A percentile compares a stretch with the other conserved stretches of the same genome.
Evolutionary conservation across 345 rosid genomes (phyloP).

Genomic region (Cardamine chenopodiifolia): DNA sequence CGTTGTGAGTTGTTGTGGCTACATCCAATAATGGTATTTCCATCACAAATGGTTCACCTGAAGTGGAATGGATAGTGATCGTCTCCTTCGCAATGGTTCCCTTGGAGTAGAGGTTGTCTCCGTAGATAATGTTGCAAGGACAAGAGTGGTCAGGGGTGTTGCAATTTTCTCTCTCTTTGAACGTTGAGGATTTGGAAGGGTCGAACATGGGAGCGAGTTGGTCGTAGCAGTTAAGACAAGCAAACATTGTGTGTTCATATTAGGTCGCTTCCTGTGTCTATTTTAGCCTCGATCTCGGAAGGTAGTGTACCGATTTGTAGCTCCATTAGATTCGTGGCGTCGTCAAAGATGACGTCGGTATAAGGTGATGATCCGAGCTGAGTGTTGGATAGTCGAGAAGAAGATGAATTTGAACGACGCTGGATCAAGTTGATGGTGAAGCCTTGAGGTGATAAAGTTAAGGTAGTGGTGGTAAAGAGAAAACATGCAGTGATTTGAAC

Average conservation of each 20-base stretch:
- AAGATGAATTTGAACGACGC: constrained; percentile 9
- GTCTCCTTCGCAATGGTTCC: constrained; percentile 8
- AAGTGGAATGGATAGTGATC: constrained; percentile 6
- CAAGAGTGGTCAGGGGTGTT: not conserved
- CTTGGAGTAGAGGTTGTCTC: not conserved
- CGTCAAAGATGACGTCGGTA: not conserved
- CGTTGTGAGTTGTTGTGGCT: not conserved
- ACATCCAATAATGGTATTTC: not conserved
- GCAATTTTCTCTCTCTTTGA: not conserved
- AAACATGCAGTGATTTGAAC: constrained; percentile 20
- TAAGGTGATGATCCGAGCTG: constrained; percentile 22
- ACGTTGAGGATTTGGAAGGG: constrained; percentile 21
- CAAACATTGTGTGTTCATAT: constrained; percentile 37
- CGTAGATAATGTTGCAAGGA: not conserved
- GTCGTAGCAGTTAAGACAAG: constrained; percentile 13
- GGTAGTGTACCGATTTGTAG: constrained; percentile 20
- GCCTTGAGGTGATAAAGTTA: constrained; percentile 18
- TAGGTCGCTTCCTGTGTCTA: constrained; percentile 23
- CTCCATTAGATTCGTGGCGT: not conserved
- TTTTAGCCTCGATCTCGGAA: not conserved
- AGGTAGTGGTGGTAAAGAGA: constrained; percentile 5
- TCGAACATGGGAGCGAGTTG: constrained; percentile 16
- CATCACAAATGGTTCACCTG: constrained; percentile 16
- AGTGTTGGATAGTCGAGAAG: not conserved
- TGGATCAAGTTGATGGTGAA: constrained; percentile 33